Conservation (phyloP, 192 early-diverging fungal species). For the Kappamyces sp. region DNA sequence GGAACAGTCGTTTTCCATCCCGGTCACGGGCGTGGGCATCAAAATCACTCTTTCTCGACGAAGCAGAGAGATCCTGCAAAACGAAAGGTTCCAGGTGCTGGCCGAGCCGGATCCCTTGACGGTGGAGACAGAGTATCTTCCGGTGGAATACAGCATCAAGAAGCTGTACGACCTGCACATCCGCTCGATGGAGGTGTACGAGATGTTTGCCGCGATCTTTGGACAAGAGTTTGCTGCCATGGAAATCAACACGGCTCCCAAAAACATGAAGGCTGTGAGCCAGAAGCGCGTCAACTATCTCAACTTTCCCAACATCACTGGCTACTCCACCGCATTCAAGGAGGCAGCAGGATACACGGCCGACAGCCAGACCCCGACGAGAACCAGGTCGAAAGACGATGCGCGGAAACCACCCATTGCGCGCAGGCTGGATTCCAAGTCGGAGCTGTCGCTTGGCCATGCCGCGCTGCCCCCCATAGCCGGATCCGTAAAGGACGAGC, state of each 20-base stretch:
- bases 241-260: slow-evolving; percentile 25
- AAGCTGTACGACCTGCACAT: neutral
- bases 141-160: slow-evolving; percentile 1
- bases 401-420: too few species aligned
- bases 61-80: slow-evolving; percentile 33
- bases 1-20: slow-evolving; percentile 35
- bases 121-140: slow-evolving; percentile 18
- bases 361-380: too few species aligned
- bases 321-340: neutral
- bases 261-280: neutral
- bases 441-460: too few species aligned
- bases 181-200: slow-evolving; percentile 1
- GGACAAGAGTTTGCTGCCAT: slow-evolving; percentile 24
- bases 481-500: too few species aligned
- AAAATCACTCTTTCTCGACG: slow-evolving; percentile 38
- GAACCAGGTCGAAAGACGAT: too few species aligned
- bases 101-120: slow-evolving; percentile 2
- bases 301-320: neutral
- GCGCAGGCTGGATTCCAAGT: too few species aligned
- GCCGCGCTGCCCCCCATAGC: too few species aligned
- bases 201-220: slow-evolving; percentile 9
- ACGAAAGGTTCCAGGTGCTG: slow-evolving; percentile 32
- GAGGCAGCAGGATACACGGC: neutral
- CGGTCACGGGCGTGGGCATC: slow-evolving; percentile 35
- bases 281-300: neutral